Base-by-base conservation (phyloP, 2,329 filamentous ascomycete genomes). In the Orbilia oligospora region DNA sequence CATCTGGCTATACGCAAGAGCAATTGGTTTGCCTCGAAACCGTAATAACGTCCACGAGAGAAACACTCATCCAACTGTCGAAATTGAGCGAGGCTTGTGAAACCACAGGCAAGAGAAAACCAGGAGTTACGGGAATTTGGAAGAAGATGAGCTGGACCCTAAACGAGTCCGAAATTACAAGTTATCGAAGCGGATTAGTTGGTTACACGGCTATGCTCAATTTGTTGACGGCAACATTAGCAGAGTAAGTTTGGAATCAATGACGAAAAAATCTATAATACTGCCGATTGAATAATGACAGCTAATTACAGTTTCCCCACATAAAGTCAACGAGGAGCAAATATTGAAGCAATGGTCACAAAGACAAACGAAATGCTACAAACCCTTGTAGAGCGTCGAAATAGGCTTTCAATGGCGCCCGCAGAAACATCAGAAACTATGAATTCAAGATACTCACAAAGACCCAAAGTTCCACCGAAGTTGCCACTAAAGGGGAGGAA, bases 351-450 rank as follows among this genome's bases (percentile, higher is more conserved):
- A 16, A 72, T 78, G 75, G 75, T 78, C 1, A 69, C 63, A 16
- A 78, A 78, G 24, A 78, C 75, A 46, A 78, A 78, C 33, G 75
- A 78, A 30, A 78, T 78, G 68, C 36, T 78, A 48, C 68, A 78
- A 69, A 71, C 75, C 36, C 68, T 78, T 30, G 46, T 78, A 4
- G 75, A 78, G 55, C 51, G 55, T 24, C 51, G 75, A 24, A 78
- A 72, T 65, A 38, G 75, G 16, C 53, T 78, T n/a, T 72, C 75
- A n/a, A 66, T 78, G 8, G 69, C 72, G 48, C 49, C 75, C 8
- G 9, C 75, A n/a, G 68, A 78, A 22, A 55, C n/a, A 38, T 9
- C 36, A 6, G 61, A 69, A 30, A 69, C n/a, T 12, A 38, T 30
- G 18, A 36, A 33, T 16, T 63, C 46, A 2, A 78, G 69, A 58